Evolutionary conservation across 2,329 filamentous ascomycete genomes (phyloP), one percentile per base, ranked within the genome.

Genomic region (Hypoxylon sp.): DNA sequence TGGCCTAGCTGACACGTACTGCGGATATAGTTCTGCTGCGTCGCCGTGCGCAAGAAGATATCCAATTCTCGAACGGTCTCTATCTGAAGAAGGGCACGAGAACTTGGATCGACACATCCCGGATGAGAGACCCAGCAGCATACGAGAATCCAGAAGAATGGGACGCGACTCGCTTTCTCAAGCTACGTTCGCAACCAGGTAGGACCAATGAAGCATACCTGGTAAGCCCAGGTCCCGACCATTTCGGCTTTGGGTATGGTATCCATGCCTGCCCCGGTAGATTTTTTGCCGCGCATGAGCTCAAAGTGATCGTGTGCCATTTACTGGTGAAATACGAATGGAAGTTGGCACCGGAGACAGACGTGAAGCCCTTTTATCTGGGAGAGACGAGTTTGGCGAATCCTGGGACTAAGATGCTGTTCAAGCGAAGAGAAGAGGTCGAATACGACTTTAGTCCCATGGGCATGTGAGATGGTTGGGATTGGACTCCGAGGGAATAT

Each of bases 171-270:
- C 70, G 73, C 15, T 74, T 71, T 48, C 49, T 63, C 17, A 50
- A 64, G 17, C 46, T 71, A 53, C 70, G 73, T 17, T 58, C 65
- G 11, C 52, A 64, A 34, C 51, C 68, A 2, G 70, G 68, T 17
- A 61, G 68, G 26, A 69, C 68, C 24, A 37, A 65, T 34, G 39
- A 64, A n/a, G 67, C 71, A 24, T 75, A 78, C 56, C 70, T 76
- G 24, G 76, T 74, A 6, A 70, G 72, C 5, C 74, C 75, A 1
- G 72, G 62, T 1, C 58, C 61, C 1, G 71, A 76, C 8, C 71
- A 72, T 20, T 49, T 77, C 15, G 71, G 52, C 7, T 81, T 79
- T 47, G 79, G 79, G 1, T 72, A 79, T 56, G 79, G 78, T 6
- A 64, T 64, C 6, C 77, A 79, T 46, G 75, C 76, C 0, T 74